These are phyloP conservation scores for Alternaria sp. DNA, from an alignment of 2,329 filamentous ascomycete genomes.

Conservation along the genomic window DNA sequence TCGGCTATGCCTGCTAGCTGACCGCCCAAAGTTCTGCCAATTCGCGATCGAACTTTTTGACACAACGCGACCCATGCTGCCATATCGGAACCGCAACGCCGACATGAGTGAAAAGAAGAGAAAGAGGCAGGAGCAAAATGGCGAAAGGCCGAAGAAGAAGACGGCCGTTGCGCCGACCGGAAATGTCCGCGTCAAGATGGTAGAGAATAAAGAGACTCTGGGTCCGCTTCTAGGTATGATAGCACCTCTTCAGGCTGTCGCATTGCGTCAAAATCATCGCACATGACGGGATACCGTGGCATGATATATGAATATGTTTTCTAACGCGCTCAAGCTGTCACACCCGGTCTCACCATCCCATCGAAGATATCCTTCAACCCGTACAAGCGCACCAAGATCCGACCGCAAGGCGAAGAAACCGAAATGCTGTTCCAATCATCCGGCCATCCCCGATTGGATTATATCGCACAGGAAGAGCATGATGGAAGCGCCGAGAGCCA, in stretches of 20 bases:
- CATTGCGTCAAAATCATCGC: background rate
- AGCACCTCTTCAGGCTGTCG: background rate
- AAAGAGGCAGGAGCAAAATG: constrained; percentile 43
- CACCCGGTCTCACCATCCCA: constrained; percentile 53
- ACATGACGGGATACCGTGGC: background rate
- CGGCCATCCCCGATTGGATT: constrained; percentile 66
- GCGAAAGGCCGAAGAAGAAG: constrained; percentile 52
- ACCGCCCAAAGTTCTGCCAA: constrained; percentile 27
- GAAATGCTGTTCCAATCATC: constrained; percentile 67
- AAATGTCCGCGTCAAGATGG: constrained; percentile 52
- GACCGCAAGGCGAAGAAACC: constrained; percentile 35
- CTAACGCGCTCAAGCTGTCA: constrained; percentile 39
- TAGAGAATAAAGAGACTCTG: constrained; percentile 56
- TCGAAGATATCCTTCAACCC: constrained; percentile 55
- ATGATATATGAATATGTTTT: accelerated
- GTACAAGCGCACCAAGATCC: constrained; percentile 51
- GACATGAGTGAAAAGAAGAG: constrained; percentile 49
- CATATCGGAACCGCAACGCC: constrained; percentile 16
- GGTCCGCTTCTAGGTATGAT: constrained; percentile 58
- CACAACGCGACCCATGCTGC: constrained; percentile 14
- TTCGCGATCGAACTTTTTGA: constrained; percentile 38
- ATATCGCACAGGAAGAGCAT: constrained; percentile 60
- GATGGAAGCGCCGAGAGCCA: constrained; percentile 56
- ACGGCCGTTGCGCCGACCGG: constrained; percentile 49
- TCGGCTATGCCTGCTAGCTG: constrained; percentile 10